Evolutionary conservation across 305 asterid species (phyloP).

Genomic region (Fraxinus platypoda): DNA sequence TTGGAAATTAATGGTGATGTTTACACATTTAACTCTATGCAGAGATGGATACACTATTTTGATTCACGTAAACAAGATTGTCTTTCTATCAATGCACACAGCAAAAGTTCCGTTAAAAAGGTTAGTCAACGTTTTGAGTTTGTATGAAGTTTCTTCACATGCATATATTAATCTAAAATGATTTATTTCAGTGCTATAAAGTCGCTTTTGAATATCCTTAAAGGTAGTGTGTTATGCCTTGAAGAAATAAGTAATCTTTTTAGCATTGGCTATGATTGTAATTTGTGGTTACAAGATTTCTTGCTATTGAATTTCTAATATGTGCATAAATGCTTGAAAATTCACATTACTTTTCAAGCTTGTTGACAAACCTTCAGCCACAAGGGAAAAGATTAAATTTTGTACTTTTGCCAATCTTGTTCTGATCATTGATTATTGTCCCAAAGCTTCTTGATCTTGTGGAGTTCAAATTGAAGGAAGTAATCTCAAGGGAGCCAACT

Average conservation of each 20-base stretch:
- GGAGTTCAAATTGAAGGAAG: conserved; percentile 84
- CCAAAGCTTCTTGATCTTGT: conserved; percentile 85
- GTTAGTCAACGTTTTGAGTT: conserved; percentile 38
- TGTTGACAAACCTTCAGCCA: neutral
- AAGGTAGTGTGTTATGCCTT: neutral
- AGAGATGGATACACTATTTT: conserved; percentile 72
- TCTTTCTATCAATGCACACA: conserved; percentile 81
- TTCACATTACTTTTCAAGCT: conserved; percentile 13
- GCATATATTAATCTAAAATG: neutral
- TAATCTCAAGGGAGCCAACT: conserved; percentile 79
- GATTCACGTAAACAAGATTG: conserved; percentile 73
- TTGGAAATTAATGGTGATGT: conserved; percentile 2
- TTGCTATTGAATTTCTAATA: neutral
- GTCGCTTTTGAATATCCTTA: neutral
- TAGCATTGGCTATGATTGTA: neutral
- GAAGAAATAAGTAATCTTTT: neutral
- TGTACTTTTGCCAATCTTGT: conserved; percentile 13
- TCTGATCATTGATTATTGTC: conserved; percentile 32
- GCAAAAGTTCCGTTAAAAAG: conserved; percentile 79
- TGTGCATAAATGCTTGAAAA: conserved; percentile 2
- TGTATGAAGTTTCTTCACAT: conserved; percentile 5
- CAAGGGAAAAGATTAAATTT: neutral
- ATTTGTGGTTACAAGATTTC: neutral
- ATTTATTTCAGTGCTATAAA: neutral
- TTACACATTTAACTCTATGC: conserved; percentile 29